Percentiles rank a stretch among this genome's conserved stretches.
These are phyloP conservation scores for Lactarius hatsudake DNA, from an alignment of 768 basidiomycete species.

Conservation along the genomic window DNA sequence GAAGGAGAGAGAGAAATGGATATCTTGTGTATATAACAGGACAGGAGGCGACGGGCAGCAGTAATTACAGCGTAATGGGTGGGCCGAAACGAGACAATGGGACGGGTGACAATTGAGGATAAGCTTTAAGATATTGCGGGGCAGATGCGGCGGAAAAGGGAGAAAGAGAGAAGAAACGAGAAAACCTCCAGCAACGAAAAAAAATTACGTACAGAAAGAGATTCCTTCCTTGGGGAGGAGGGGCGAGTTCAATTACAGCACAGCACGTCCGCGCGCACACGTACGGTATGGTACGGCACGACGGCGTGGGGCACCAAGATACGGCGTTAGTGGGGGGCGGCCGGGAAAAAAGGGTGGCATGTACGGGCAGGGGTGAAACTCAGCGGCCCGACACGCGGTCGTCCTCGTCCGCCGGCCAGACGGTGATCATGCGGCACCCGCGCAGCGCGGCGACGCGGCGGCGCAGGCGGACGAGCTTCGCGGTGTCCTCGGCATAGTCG, in stretches of 20 bases:
- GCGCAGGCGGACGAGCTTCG: constrained; percentile 20
- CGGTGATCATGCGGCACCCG: constrained; percentile 25
- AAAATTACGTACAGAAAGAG: too few species aligned
- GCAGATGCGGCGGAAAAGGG: not conserved
- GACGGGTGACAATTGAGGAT: too few species aligned
- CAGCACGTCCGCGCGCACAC: too few species aligned
- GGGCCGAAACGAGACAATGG: too few species aligned
- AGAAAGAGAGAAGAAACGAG: too few species aligned
- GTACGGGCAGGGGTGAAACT: not conserved
- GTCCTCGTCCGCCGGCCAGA: constrained; percentile 26
- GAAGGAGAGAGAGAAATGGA: not conserved
- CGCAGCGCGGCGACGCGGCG: constrained; percentile 23
- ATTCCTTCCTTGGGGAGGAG: too few species aligned
- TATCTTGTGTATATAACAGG: not conserved
- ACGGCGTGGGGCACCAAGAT: not conserved
- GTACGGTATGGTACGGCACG: too few species aligned
- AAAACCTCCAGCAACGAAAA: not conserved
- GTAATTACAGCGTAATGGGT: not conserved
- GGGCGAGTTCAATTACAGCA: not conserved
- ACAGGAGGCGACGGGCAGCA: not conserved
- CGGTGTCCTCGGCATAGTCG: constrained; percentile 12
- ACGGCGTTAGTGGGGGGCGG: not conserved
- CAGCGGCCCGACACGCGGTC: constrained; percentile 27
- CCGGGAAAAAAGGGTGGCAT: not conserved
- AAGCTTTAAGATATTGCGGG: too few species aligned